Conservation (phyloP, 2,329 filamentous ascomycete species). For the Colletotrichum sp. region DNA sequence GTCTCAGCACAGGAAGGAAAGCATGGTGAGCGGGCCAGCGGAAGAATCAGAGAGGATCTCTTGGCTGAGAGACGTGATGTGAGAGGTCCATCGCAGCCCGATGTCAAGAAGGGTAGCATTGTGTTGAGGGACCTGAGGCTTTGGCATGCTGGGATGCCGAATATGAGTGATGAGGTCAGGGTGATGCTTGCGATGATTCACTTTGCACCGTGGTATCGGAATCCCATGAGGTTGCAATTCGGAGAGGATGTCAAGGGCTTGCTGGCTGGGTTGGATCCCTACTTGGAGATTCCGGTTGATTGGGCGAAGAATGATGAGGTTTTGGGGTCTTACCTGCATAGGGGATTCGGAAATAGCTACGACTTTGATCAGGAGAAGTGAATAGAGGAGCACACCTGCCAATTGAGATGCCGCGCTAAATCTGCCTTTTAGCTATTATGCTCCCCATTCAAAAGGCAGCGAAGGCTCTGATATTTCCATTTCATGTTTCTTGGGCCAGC, state of each 20-base stretch:
- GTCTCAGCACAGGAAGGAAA: constrained; percentile 48
- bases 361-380: too few species aligned
- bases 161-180: constrained; percentile 51
- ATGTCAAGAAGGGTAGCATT: constrained; percentile 58
- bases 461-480: too few species aligned
- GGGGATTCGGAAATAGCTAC: constrained; percentile 50
- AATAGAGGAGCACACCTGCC: too few species aligned
- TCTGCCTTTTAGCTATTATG: too few species aligned
- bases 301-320: constrained; percentile 50
- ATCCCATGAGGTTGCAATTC: constrained; percentile 61
- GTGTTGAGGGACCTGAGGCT: constrained; percentile 64
- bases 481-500: too few species aligned
- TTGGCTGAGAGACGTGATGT: constrained; percentile 40
- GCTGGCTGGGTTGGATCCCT: constrained; percentile 41
- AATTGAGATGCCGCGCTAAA: too few species aligned
- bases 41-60: constrained; percentile 47
- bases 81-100: constrained; percentile 53
- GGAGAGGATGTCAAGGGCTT: constrained; percentile 51
- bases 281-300: constrained; percentile 54
- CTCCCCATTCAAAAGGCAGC: too few species aligned
- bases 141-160: constrained; percentile 70
- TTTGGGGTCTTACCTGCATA: constrained; percentile 53
- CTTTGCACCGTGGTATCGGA: constrained; percentile 63
- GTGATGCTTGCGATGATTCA: constrained; percentile 67
- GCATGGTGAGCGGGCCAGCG: constrained; percentile 58